Evolutionary conservation across 2,329 filamentous ascomycete species (phyloP).

Genomic region (Botrytis squamosa): DNA sequence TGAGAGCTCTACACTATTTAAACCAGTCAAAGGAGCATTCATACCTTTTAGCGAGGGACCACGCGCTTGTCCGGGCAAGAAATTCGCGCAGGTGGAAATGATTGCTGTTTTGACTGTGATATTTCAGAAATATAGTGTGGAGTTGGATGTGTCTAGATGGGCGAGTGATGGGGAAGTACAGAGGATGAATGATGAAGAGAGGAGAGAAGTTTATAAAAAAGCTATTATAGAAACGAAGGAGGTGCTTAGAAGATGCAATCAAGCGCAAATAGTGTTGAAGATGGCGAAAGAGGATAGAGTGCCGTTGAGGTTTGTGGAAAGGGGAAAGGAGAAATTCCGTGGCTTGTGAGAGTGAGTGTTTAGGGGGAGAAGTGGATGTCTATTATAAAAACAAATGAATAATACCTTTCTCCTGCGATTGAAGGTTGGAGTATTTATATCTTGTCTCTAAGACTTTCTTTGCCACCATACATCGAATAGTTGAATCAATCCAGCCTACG

Average conservation of each 20-base stretch:
- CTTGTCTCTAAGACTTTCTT: not conserved
- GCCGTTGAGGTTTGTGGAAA: slow-evolving; percentile 33
- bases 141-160: slow-evolving; percentile 36
- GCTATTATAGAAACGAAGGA: slow-evolving; percentile 27
- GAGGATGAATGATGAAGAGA: slow-evolving; percentile 29
- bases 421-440: not conserved
- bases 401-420: not conserved
- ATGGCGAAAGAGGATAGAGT: slow-evolving; percentile 30
- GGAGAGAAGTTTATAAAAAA: slow-evolving; percentile 30
- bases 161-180: slow-evolving; percentile 34
- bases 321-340: slow-evolving; percentile 34
- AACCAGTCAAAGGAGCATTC: slow-evolving; percentile 36
- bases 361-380: not conserved
- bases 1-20: slow-evolving; percentile 27
- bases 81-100: slow-evolving; percentile 42
- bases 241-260: slow-evolving; percentile 27
- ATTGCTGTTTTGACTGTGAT: slow-evolving; percentile 37
- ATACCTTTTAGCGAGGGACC: slow-evolving; percentile 40
- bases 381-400: not conserved
- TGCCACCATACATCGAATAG: not conserved
- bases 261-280: slow-evolving; percentile 30
- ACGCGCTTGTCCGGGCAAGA: slow-evolving; percentile 42
- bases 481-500: not conserved
- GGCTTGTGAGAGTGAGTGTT: not conserved
- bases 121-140: slow-evolving; percentile 34